Evolutionary conservation across 2,329 filamentous ascomycete species (phyloP).

Genomic region (Metarhizium anisopliae): DNA sequence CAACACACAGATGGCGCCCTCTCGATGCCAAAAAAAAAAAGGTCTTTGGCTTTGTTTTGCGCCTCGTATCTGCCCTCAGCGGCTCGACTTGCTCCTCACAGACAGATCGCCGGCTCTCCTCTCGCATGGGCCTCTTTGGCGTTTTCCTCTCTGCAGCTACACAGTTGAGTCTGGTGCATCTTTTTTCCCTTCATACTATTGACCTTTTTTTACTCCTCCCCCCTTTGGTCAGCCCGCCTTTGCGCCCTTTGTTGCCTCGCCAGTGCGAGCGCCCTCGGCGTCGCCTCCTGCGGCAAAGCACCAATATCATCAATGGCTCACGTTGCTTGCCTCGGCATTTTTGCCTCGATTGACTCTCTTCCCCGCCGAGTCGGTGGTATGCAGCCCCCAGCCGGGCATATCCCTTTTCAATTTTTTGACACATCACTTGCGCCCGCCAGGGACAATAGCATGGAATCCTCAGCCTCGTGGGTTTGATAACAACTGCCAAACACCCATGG

Average conservation of each 20-base stretch:
- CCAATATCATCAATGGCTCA: background rate
- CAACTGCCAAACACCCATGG: background rate
- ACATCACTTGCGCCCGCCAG: too few species aligned
- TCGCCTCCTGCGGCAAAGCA: background rate
- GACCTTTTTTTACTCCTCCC: too few species aligned
- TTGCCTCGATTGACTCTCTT: background rate
- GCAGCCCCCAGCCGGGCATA: background rate
- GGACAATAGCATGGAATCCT: background rate
- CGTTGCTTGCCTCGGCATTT: background rate
- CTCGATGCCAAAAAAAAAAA: background rate
- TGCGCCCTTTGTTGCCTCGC: background rate
- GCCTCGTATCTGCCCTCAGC: background rate
- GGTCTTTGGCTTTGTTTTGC: background rate
- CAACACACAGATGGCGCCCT: background rate
- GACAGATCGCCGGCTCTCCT: background rate
- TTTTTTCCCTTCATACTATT: too few species aligned
- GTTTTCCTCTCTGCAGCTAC: background rate
- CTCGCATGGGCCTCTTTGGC: background rate
- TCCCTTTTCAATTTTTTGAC: too few species aligned
- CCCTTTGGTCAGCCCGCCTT: background rate
- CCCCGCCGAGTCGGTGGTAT: background rate
- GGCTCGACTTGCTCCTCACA: background rate
- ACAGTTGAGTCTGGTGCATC: background rate
- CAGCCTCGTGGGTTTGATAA: too few species aligned
- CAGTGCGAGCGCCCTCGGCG: background rate